Conservation (phyloP, 371 early-diverging fungal species). For the Cokeromyces recurvatus region DNA sequence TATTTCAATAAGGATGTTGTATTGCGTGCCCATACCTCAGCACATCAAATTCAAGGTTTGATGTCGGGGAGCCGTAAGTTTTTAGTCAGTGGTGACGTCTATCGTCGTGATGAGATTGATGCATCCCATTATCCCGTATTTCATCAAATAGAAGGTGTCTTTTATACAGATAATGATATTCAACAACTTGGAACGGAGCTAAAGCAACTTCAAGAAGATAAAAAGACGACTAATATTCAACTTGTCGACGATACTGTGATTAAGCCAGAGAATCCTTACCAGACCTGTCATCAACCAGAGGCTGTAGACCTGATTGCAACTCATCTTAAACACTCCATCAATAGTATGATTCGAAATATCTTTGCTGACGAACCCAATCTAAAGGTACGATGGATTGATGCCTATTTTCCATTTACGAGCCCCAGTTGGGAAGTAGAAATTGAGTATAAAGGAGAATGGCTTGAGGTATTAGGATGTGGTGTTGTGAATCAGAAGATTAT, state of each 20-base stretch:
- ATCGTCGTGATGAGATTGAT: constrained; percentile 97
- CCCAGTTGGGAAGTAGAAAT: constrained; percentile 98
- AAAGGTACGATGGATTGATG: constrained; percentile 94
- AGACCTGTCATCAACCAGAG: constrained; percentile 49
- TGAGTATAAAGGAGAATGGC: constrained; percentile 89
- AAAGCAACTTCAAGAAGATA: constrained; percentile 5
- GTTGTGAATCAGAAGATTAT: constrained; percentile 85
- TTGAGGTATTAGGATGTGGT: constrained; percentile 94
- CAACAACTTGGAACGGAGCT: constrained; percentile 19
- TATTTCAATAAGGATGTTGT: constrained; percentile 80
- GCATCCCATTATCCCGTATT: constrained; percentile 95
- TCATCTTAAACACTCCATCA: constrained; percentile 78
- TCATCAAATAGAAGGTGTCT: constrained; percentile 96
- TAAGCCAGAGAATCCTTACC: constrained; percentile 54
- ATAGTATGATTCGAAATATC: constrained; percentile 70
- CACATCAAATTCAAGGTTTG: constrained; percentile 85
- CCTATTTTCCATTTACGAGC: constrained; percentile 93
- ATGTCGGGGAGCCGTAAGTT: constrained; percentile 50
- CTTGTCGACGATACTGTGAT: constrained; percentile 53
- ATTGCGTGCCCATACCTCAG: constrained; percentile 93
- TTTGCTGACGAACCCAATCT: constrained; percentile 64
- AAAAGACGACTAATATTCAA: constrained; percentile 45
- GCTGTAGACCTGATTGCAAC: constrained; percentile 51
- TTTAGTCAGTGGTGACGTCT: constrained; percentile 92
- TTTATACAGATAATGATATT: constrained; percentile 40